phyloP scores from a whole-genome alignment of 257 asterid genomes.

The Prunella vulgaris region DNA sequence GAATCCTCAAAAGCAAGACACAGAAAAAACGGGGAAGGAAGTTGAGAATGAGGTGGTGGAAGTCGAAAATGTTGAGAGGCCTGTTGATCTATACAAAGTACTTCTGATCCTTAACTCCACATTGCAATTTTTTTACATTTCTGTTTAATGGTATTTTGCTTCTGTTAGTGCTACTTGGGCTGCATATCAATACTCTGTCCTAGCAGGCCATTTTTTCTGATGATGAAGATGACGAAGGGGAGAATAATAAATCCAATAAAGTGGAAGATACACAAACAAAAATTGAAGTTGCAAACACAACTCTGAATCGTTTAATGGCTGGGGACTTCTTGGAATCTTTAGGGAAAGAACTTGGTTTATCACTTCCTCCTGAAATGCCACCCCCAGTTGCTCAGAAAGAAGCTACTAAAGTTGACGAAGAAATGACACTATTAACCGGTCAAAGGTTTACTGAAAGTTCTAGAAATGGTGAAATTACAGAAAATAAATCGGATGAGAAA shows the following conservation, averaged over 20 bases:
- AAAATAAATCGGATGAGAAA: slow-evolving; percentile 4
- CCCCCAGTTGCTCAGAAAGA: slow-evolving; percentile 33
- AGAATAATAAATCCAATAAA: slow-evolving; percentile 30
- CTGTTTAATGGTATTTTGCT: background rate
- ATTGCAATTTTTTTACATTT: background rate
- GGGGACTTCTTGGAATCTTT: slow-evolving; percentile 94
- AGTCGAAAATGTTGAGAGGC: slow-evolving; percentile 77
- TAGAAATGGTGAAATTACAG: slow-evolving; percentile 18
- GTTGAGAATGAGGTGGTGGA: slow-evolving; percentile 50
- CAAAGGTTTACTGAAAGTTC: slow-evolving; percentile 20
- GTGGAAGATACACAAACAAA: slow-evolving; percentile 57
- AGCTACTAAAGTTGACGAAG: slow-evolving; percentile 13
- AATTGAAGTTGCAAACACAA: slow-evolving; percentile 66
- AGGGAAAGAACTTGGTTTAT: slow-evolving; percentile 86
- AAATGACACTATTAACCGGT: slow-evolving; percentile 20
- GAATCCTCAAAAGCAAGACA: slow-evolving; percentile 24
- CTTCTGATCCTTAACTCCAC: slow-evolving; percentile 3
- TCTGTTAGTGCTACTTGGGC: background rate
- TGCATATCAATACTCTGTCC: background rate
- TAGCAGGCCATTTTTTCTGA: slow-evolving; percentile 89
- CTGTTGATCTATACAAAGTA: slow-evolving; percentile 94
- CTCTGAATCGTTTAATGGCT: slow-evolving; percentile 81
- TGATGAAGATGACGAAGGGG: slow-evolving; percentile 79
- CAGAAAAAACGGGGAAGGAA: slow-evolving; percentile 38
- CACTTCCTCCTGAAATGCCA: slow-evolving; percentile 72